Evolutionary conservation across 1,284 basidiomycete species (phyloP), one percentile per base, ranked within the genome.

Genomic region (Prillingera fragicola): DNA sequence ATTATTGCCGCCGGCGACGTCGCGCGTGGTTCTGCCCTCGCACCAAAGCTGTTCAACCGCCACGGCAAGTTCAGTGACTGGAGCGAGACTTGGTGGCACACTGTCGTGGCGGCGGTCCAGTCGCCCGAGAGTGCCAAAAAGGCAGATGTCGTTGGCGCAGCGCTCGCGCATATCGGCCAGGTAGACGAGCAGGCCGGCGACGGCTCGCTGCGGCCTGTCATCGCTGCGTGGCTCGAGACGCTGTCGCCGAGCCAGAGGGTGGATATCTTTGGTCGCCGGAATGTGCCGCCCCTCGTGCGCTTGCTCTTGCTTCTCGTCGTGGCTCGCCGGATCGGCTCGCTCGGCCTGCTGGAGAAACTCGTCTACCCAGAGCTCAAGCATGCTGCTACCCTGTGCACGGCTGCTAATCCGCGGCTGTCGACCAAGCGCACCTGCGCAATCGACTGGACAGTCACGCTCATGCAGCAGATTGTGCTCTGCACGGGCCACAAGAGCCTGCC

Each of bases 401-500:
- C 50, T 5, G 28, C 58, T 3, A 54, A 59, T 25, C 50, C 56
- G 7, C 54, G 60, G 9, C 41, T 67, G 7, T 52, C 57, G 12
- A 43, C 47, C 18, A 58, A 59, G 35, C 54, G 59, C 15, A 50
- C 56, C 0, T 51, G 52, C 17, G 55, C 60, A 3, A 50, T 64
- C 40, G 56, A 55, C 14, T 54, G 52, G 39, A 52, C 57, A 6
- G 52, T 67, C 33, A 57, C 57, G 15, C 45, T 65, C 26, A 45
- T 54, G 8, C 54, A 62, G 25, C 65, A 68, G 37, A 50, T 70
- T 1, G 52, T 70, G 1, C 57, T 70, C 7, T 55, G 48, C 19
- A 56, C 51, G 1, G 57, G 59, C 2, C 47, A 59, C 38, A 41
- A 47, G 19, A 43, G 38, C 10, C 48, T 69, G 5, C 57, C 67